Evolutionary conservation across 129 eudicot species (phyloP), one percentile per base, ranked within the genome.

Genomic region (Artemisia argyi): DNA sequence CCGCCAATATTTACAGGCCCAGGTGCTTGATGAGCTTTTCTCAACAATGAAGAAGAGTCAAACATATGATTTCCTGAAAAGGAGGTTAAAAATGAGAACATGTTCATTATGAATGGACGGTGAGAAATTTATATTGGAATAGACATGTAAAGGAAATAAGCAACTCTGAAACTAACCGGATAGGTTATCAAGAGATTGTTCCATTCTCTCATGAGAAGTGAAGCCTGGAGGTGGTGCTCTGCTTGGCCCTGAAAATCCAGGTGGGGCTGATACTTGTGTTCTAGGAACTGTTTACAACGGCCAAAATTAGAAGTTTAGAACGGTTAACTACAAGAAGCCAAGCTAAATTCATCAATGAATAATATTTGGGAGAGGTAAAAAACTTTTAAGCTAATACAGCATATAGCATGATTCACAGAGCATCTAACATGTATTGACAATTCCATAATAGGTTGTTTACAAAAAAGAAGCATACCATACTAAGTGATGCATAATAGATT

Each of bases 161-260:
- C 24, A 35, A 7, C 22, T 18, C 5, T 32, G 39, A 22, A 54
- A 19, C 35, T 56, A 55, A 78, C 82, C 78, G 14, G 78, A 79
- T 30, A 19, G 17, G 5, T 48, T 72, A n/a, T 74, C 77, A 48
- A 46, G 42, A 52, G 76, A 19, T 42, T 51, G 81, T 61, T 77
- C 81, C 72, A 69, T 69, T 24, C 76, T 70, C 59, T 69, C 81
- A 0, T 70, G 76, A 69, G 81, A 77, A 17, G 67, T 56, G 35
- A 79, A 79, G 57, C 83, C 83, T 19, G 83, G 78, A 65, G 82
- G 83, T 57, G 83, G 83, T 28, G 83, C 74, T 66, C 77, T 79
- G 50, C 61, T 79, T 10, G 63, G 68, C 50, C 78, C 83, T 1
- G 74, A 65, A 57, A 79, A 79, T 19, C 83, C 83, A 56, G 83